Evolutionary conservation across 768 basidiomycete genomes (phyloP).

Genomic region (Kwoniella europaea): DNA sequence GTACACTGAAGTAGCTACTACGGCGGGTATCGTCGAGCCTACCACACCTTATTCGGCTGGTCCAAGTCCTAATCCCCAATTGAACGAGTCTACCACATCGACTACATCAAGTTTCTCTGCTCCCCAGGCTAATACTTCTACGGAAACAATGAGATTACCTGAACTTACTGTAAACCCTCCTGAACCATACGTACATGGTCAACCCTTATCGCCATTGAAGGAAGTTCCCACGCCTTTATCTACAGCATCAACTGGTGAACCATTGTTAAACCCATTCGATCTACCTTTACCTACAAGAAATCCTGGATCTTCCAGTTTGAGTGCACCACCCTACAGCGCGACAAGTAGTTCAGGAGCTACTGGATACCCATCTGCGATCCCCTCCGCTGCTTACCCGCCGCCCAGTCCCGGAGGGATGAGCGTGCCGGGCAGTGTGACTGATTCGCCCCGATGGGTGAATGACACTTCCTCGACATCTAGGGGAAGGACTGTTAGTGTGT

Average conservation of each 20-base stretch:
- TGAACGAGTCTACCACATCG: slow-evolving; percentile 22
- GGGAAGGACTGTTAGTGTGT: slow-evolving; percentile 36
- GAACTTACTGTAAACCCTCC: slow-evolving; percentile 26
- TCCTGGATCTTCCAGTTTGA: background rate
- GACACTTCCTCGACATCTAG: slow-evolving; percentile 9
- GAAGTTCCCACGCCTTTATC: slow-evolving; percentile 48
- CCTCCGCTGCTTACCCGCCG: slow-evolving; percentile 44
- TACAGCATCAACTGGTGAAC: slow-evolving; percentile 4
- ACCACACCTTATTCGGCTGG: slow-evolving; percentile 37
- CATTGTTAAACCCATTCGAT: slow-evolving; percentile 44
- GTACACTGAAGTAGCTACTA: slow-evolving; percentile 43
- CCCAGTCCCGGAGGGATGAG: slow-evolving; percentile 51
- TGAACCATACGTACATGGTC: slow-evolving; percentile 49
- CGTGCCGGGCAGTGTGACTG: slow-evolving; percentile 46
- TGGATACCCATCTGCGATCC: slow-evolving; percentile 24
- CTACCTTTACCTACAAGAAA: slow-evolving; percentile 7
- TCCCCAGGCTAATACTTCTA: slow-evolving; percentile 8
- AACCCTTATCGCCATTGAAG: slow-evolving; percentile 43
- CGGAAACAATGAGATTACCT: slow-evolving; percentile 32
- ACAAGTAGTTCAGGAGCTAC: slow-evolving; percentile 30
- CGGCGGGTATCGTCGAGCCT: slow-evolving; percentile 47
- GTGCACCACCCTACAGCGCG: slow-evolving; percentile 36
- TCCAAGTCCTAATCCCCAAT: slow-evolving; percentile 7
- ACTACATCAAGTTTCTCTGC: slow-evolving; percentile 38
- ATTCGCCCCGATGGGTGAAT: slow-evolving; percentile 40